These are phyloP conservation scores for Kalanchoe fedtschenkoi DNA, from an alignment of 164 flowering plant species.

Conservation along the genomic window DNA sequence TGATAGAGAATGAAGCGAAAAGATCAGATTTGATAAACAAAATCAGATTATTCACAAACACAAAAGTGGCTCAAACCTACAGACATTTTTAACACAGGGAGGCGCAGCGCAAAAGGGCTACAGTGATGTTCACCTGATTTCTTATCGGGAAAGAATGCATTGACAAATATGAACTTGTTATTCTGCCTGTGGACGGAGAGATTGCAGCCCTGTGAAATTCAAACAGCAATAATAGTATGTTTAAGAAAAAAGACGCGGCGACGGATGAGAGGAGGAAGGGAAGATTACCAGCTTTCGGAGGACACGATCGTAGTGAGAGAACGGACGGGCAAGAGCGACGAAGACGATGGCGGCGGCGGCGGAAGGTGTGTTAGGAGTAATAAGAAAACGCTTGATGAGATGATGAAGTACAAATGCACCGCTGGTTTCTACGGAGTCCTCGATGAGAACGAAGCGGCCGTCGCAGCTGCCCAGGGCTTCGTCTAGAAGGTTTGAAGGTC, in stretches of 20 bases:
- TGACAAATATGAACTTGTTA: slow-evolving; percentile 58
- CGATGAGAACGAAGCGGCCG: slow-evolving; percentile 38
- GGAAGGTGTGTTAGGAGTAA: slow-evolving; percentile 11
- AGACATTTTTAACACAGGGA: no score
- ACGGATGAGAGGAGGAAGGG: slow-evolving; percentile 5
- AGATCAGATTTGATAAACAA: no score
- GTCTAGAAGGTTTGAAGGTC: slow-evolving; percentile 36
- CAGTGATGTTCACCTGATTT: slow-evolving; percentile 33
- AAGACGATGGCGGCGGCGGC: slow-evolving; percentile 43
- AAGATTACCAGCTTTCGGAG: slow-evolving; percentile 59
- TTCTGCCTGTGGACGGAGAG: slow-evolving; percentile 44
- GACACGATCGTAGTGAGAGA: slow-evolving; percentile 87
- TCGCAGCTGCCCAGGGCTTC: slow-evolving; percentile 28
- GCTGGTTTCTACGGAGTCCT: slow-evolving; percentile 80
- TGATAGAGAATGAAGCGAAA: no score
- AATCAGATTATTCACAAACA: no score
- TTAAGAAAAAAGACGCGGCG: not conserved
- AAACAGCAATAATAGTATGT: not conserved
- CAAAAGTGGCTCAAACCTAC: no score
- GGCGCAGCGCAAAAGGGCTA: no score
- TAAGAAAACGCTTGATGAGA: slow-evolving; percentile 55
- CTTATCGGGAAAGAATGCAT: slow-evolving; percentile 54
- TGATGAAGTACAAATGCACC: slow-evolving; percentile 82
- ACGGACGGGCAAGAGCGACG: slow-evolving; percentile 65
- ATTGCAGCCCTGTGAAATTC: slow-evolving; percentile 68